A percentile compares a stretch with the other conserved stretches of the same genome.
These are phyloP conservation scores for Backusella psychrophila DNA, from an alignment of 192 early-diverging fungal genomes.

Conservation along the genomic window DNA sequence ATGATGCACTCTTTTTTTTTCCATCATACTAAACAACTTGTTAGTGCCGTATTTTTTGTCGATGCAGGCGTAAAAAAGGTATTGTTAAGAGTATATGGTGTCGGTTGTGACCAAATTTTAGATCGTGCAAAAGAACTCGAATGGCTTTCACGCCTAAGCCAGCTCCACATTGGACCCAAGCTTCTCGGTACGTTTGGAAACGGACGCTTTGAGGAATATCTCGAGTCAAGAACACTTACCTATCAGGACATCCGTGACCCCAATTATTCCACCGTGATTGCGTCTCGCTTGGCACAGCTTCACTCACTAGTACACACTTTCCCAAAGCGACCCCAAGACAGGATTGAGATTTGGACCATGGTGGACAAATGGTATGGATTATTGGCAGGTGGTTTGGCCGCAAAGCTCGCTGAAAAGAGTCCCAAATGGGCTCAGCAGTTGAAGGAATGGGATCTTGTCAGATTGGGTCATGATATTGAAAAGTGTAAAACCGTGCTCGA, in stretches of 20 bases:
- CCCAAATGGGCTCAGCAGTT: not conserved
- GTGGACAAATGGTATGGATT: slow-evolving; percentile 61
- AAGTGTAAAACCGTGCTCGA: slow-evolving; percentile 37
- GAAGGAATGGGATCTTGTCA: slow-evolving; percentile 37
- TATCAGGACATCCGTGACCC: slow-evolving; percentile 66
- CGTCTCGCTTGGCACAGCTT: slow-evolving; percentile 62
- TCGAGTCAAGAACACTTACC: slow-evolving; percentile 71
- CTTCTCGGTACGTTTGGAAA: slow-evolving; percentile 76
- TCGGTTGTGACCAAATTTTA: slow-evolving; percentile 74
- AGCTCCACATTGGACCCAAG: slow-evolving; percentile 68
- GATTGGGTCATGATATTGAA: slow-evolving; percentile 48
- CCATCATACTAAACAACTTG: not conserved
- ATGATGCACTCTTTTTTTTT: too few species aligned
- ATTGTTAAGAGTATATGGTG: slow-evolving; percentile 77
- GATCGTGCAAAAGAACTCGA: slow-evolving; percentile 75
- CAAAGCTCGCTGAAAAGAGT: not conserved
- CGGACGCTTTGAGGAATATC: slow-evolving; percentile 80
- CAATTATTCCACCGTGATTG: slow-evolving; percentile 66
- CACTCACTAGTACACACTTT: slow-evolving; percentile 66
- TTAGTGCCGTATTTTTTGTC: slow-evolving; percentile 30
- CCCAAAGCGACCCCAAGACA: slow-evolving; percentile 49
- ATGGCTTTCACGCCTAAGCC: slow-evolving; percentile 70
- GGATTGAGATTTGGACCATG: slow-evolving; percentile 63
- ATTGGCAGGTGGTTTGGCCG: slow-evolving; percentile 11
- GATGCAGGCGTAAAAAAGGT: slow-evolving; percentile 8